A percentile compares a stretch with the other conserved stretches of the same genome.
Conservation (phyloP, 768 basidiomycete species). For the Auriculariales sp. region DNA sequence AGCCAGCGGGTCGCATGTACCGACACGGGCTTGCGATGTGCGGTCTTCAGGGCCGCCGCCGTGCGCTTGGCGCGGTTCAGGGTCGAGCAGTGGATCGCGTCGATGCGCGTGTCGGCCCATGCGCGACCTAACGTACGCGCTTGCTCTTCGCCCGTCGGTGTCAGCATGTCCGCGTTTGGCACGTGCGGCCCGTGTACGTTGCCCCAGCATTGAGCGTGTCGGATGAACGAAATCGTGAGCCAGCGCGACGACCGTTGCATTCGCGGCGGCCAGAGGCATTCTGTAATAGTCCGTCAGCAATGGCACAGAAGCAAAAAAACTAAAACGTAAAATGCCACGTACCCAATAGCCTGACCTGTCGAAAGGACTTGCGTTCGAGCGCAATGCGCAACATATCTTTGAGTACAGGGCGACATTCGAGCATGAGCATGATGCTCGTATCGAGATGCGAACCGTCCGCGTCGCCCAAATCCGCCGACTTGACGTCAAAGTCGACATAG, state of each 20-base stretch:
- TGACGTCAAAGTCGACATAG: background rate
- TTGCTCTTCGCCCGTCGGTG: background rate
- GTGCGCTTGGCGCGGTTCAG: background rate
- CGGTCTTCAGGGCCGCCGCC: background rate
- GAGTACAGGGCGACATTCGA: background rate
- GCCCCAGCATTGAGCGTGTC: background rate
- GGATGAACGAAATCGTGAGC: slow-evolving; percentile 27
- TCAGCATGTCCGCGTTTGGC: background rate
- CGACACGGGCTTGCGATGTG: no score
- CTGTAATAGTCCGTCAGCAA: background rate
- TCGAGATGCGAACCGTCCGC: background rate
- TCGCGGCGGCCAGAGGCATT: slow-evolving; percentile 36
- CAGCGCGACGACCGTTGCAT: slow-evolving; percentile 69
- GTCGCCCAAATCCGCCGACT: background rate
- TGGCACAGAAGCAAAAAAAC: no score
- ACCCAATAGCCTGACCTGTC: background rate
- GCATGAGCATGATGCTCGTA: background rate
- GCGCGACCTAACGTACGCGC: background rate
- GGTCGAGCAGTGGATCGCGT: background rate
- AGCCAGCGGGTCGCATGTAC: background rate
- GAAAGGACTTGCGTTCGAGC: background rate
- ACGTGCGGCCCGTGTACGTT: background rate
- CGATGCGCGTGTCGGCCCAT: background rate
- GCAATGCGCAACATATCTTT: background rate
- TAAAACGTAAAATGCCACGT: background rate